Conservation (phyloP, 1,139 yeast species). For the Tardiomyces blankii region DNA sequence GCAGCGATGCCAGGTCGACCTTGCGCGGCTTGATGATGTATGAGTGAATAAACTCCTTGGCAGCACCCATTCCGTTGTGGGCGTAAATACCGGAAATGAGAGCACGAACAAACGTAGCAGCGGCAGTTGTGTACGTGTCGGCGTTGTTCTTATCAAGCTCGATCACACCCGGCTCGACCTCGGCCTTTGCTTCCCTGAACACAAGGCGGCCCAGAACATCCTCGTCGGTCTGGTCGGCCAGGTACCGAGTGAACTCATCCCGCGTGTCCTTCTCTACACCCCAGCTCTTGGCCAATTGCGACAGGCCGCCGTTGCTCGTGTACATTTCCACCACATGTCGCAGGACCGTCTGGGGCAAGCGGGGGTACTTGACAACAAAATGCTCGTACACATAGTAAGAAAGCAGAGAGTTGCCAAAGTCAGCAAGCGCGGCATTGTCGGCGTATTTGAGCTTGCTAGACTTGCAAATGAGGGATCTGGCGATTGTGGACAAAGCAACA, state of each 20-base stretch:
- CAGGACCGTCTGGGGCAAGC: conserved; percentile 74
- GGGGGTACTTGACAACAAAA: conserved; percentile 67
- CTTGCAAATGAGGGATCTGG: conserved; percentile 64
- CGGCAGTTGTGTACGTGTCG: conserved; percentile 27
- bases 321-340: conserved; percentile 65
- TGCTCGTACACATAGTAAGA: conserved; percentile 69
- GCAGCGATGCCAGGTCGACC: conserved; percentile 59
- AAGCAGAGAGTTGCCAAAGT: conserved; percentile 69
- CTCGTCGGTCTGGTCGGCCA: conserved; percentile 58
- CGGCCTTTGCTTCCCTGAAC: conserved; percentile 17
- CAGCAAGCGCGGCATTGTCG: conserved; percentile 70
- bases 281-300: conserved; percentile 61
- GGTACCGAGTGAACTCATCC: conserved; percentile 52
- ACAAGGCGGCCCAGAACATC: conserved; percentile 24
- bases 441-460: conserved; percentile 32
- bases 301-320: conserved; percentile 53
- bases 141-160: conserved; percentile 25
- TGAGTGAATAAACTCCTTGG: conserved; percentile 54
- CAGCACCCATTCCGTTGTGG: conserved; percentile 43
- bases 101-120: conserved; percentile 42
- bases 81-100: conserved; percentile 34
- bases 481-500: conserved; percentile 56
- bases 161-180: conserved; percentile 33
- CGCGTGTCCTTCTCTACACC: conserved; percentile 74
- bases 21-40: conserved; percentile 67